Evolutionary conservation across 768 basidiomycete genomes (phyloP).

Genomic region (Gloeostereum incarnatum): DNA sequence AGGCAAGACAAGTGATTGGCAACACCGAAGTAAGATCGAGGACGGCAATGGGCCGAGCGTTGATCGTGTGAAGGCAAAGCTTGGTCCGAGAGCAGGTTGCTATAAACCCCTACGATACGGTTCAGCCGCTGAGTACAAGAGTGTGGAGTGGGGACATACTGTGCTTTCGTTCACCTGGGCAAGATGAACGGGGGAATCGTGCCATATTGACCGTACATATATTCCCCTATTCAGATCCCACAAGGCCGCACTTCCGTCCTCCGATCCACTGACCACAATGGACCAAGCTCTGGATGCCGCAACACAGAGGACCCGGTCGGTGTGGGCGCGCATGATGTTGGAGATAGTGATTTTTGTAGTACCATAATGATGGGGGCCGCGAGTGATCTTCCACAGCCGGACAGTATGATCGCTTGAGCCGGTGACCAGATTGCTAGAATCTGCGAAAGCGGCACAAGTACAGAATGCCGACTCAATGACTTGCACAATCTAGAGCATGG

Average conservation of each 20-base stretch:
- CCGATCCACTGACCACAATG: slow-evolving; percentile 71
- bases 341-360: slow-evolving; percentile 32
- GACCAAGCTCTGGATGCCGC: slow-evolving; percentile 79
- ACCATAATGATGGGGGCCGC: slow-evolving; percentile 17
- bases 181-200: slow-evolving; percentile 50
- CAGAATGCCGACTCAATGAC: slow-evolving; percentile 68
- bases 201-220: slow-evolving; percentile 78
- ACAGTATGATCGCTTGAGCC: slow-evolving; percentile 76
- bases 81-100: slow-evolving; percentile 70
- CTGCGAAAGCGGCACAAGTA: slow-evolving; percentile 72
- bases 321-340: slow-evolving; percentile 78
- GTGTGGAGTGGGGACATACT: slow-evolving; percentile 34
- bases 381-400: slow-evolving; percentile 67
- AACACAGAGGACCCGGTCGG: slow-evolving; percentile 55
- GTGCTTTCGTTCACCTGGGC: slow-evolving; percentile 83
- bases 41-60: slow-evolving; percentile 67
- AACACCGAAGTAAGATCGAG: slow-evolving; percentile 48
- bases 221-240: slow-evolving; percentile 86
- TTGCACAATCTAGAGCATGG: slow-evolving; percentile 47
- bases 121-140: slow-evolving; percentile 3
- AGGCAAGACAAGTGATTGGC: slow-evolving; percentile 67
- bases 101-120: slow-evolving; percentile 63
- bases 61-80: slow-evolving; percentile 79
- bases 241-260: slow-evolving; percentile 77
- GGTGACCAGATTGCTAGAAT: slow-evolving; percentile 64